These are phyloP conservation scores for Entonaema liquescens DNA, from an alignment of 495 filamentous ascomycete species.

Conservation along the genomic window DNA sequence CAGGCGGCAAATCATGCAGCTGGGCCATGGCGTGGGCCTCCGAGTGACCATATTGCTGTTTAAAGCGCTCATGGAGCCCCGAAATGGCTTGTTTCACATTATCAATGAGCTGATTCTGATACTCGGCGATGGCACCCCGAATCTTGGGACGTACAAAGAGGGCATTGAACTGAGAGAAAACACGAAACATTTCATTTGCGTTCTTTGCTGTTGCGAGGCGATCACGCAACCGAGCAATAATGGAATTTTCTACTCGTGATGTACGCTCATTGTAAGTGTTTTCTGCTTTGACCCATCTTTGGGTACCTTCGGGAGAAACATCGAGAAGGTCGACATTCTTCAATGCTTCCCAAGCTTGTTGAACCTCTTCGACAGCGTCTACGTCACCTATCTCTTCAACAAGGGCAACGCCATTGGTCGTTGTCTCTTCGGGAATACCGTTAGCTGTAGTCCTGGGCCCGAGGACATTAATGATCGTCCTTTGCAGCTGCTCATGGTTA, in stretches of 20 bases:
- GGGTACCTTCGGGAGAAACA: conserved; percentile 85
- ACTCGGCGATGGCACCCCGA: conserved; percentile 94
- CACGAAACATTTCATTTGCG: conserved; percentile 99
- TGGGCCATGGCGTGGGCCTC: conserved; percentile 98
- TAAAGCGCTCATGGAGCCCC: conserved; percentile 93
- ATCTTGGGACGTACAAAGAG: conserved; percentile 98
- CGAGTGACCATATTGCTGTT: conserved; percentile 97
- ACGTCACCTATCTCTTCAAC: conserved; percentile 96
- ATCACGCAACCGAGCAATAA: conserved; percentile 93
- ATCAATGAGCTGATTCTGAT: conserved; percentile 95
- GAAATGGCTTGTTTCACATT: conserved; percentile 96
- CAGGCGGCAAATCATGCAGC: conserved; percentile 90
- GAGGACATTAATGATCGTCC: conserved; percentile 93
- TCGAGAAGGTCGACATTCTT: conserved; percentile 96
- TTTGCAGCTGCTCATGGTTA: conserved; percentile 96
- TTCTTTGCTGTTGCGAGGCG: conserved; percentile 93
- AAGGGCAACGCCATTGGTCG: conserved; percentile 69
- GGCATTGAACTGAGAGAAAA: conserved; percentile 99
- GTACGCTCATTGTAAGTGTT: conserved; percentile 96
- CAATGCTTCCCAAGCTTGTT: conserved; percentile 89
- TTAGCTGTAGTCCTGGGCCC: conserved; percentile 71
- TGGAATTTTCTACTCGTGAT: conserved; percentile 96
- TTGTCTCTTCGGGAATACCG: conserved; percentile 57
- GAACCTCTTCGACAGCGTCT: conserved; percentile 96
- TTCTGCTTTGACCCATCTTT: conserved; percentile 90